Base-by-base conservation (phyloP, 1,284 basidiomycete genomes). In the Trametes polyzona region DNA sequence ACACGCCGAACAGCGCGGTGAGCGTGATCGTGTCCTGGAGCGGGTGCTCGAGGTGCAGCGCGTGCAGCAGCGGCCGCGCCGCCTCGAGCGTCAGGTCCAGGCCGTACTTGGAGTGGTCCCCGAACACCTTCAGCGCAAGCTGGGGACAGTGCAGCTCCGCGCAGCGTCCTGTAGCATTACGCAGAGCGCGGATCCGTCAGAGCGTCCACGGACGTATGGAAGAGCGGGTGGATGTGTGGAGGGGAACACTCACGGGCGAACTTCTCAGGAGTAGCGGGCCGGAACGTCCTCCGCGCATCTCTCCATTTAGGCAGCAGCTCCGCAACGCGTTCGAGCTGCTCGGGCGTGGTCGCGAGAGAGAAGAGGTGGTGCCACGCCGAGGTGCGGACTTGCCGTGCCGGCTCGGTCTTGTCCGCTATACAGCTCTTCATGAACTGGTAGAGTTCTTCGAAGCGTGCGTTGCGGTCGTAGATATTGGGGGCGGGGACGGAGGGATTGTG, bases 101-200 rank as follows among this genome's bases (percentile, higher is more conserved):
- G 48, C 80, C 78, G 66, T 88, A 87, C 65, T 82, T 84, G 14
- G 83, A 73, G 58, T 80, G 83, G 66, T 87, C 72, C 24, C 82
- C 80, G 66, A 86, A 87, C 16, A 88, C 81, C 12, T 77, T 72
- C 16, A 90, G 73, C 5, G 86, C 84, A 35, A 87, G 76, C 29
- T 74, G 65, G 0, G 84, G 81, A 58, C 82, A 82, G 3, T 72
- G 67, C 2, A 88, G 76, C 61, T 85, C 77, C 54, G 78, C 75
- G 51, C 85, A 87, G 10, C 86, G 85, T 41, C 79, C 87, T n/a
- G n/a, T n/a, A n/a, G n/a, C n/a, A n/a, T n/a, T 89, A 55, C 9
- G 26, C n/a, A n/a, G 3, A 37, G 27, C 10, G 26, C 12, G 24
- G 11, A 14, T 12, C 3, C 33, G 33, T n/a, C 6, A 11, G 17